Evolutionary conservation across 768 basidiomycete species (phyloP), one percentile per base, ranked within the genome.

Genomic region (Lactarius evosmus): DNA sequence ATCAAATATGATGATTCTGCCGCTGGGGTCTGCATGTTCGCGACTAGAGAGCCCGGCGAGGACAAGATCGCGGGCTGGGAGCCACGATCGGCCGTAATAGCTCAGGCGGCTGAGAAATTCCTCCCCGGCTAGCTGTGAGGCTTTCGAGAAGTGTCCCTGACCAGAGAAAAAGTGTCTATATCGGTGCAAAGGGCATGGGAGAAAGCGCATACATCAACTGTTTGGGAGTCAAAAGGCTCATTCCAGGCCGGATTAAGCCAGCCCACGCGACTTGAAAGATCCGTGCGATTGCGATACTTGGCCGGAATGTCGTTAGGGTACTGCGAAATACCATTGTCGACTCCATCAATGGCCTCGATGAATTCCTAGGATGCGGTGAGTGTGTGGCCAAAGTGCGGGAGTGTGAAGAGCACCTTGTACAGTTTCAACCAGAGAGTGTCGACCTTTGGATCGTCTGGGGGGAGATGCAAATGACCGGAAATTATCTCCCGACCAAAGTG

Each of bases 181-280:
- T 46, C 32, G 30, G 61, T 9, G 56, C 5, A 25, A 14, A 40
- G 9, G 12, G 32, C n/a, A 55, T 27, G 46, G 49, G 55, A 56
- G 32, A 27, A 16, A 36, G 16, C 19, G 78, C 88, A 52, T 74
- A 94, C 95, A 75, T 97, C 91, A 49, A 91, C 77, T 27, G 79
- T 78, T 60, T 82, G 72, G n/a, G 87, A 76, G 69, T 85, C 85
- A n/a, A 78, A 73, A 4, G 84, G 73, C 73, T 96, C 85, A 73
- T 98, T 98, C 96, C 96, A 99, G 8, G 85, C 78, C 3, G 96
- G 93, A 74, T 99, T 99, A 55, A 98, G 82, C 69, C 80, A 78
- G 7, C 83, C 85, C 29, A 99, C 89, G 62, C 96, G 86, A 68
- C 85, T 85, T 16, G 91, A 89, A 7, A 99, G 77, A 75, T 96